Evolutionary conservation across 345 rosid genomes (phyloP).

Genomic region (Hibiscus trionum): DNA sequence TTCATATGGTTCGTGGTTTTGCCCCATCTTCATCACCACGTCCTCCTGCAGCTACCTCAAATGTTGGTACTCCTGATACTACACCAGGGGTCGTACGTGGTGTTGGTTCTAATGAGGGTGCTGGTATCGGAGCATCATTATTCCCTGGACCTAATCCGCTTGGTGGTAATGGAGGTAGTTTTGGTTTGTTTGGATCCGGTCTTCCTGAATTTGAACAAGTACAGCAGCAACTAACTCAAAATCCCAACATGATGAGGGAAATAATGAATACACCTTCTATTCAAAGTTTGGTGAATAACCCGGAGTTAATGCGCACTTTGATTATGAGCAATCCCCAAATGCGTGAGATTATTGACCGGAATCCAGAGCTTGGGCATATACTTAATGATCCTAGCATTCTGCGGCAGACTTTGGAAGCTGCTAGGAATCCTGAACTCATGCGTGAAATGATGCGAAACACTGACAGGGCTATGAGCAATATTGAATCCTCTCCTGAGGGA

Average conservation of each 20-base stretch:
- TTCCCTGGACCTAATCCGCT: conserved; percentile 62
- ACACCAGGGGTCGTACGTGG: conserved; percentile 41
- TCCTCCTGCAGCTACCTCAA: conserved; percentile 37
- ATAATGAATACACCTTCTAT: conserved; percentile 76
- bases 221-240: conserved; percentile 56
- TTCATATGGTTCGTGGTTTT: conserved; percentile 15
- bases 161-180: conserved; percentile 39
- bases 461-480: conserved; percentile 85
- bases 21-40: conserved; percentile 48
- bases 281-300: conserved; percentile 78
- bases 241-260: conserved; percentile 57
- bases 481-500: conserved; percentile 81
- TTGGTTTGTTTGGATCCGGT: conserved; percentile 58
- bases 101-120: conserved; percentile 49
- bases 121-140: conserved; percentile 50
- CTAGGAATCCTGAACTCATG: conserved; percentile 90
- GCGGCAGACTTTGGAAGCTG: conserved; percentile 74
- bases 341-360: conserved; percentile 85
- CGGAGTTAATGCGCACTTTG: conserved; percentile 69
- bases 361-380: conserved; percentile 86
- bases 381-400: conserved; percentile 78
- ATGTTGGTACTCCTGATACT: conserved; percentile 33
- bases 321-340: conserved; percentile 89
- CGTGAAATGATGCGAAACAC: conserved; percentile 91
- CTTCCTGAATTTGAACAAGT: conserved; percentile 72